Percentiles rank a stretch among this genome's conserved stretches.
Evolutionary conservation across 2,329 filamentous ascomycete species (phyloP).

Genomic region (Ophiostoma quercus): DNA sequence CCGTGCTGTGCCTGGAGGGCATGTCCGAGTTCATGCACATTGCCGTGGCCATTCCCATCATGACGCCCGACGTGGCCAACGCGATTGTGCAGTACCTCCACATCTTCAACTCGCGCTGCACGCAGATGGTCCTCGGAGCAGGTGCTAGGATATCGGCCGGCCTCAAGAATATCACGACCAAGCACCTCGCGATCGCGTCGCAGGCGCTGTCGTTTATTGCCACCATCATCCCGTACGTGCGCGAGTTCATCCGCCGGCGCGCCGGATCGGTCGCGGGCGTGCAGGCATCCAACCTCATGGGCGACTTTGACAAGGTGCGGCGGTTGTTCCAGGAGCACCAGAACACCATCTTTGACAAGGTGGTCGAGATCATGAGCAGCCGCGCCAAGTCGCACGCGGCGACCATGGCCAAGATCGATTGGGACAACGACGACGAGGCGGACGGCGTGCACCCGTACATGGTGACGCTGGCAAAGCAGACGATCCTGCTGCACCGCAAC

Average conservation of each 20-base stretch:
- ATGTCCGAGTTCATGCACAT: slow-evolving; percentile 80
- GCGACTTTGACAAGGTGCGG: slow-evolving; percentile 83
- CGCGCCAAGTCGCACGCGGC: slow-evolving; percentile 69
- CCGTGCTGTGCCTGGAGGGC: slow-evolving; percentile 71
- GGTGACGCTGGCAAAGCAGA: slow-evolving; percentile 83
- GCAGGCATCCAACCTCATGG: slow-evolving; percentile 55
- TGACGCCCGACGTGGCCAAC: slow-evolving; percentile 75
- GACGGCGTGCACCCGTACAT: slow-evolving; percentile 62
- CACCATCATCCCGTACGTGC: slow-evolving; percentile 78
- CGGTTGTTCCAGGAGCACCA: slow-evolving; percentile 84
- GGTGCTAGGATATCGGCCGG: slow-evolving; percentile 85
- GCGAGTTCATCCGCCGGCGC: slow-evolving; percentile 85
- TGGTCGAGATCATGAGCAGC: slow-evolving; percentile 86
- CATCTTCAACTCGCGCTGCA: slow-evolving; percentile 91
- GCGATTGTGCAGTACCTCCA: slow-evolving; percentile 81
- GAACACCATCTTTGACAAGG: slow-evolving; percentile 82
- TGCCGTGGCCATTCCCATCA: slow-evolving; percentile 77
- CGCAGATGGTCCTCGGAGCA: slow-evolving; percentile 92
- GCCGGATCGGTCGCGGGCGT: slow-evolving; percentile 43
- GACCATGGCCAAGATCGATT: slow-evolving; percentile 68
- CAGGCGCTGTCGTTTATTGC: slow-evolving; percentile 86
- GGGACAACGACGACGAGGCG: slow-evolving; percentile 50
- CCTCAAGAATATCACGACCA: slow-evolving; percentile 92
- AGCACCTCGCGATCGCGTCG: slow-evolving; percentile 85
- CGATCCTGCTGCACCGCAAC: slow-evolving; percentile 75